These are phyloP conservation scores for Phytophthora citricola DNA, from an alignment of 352 stramenopile genomes.

Conservation along the genomic window DNA sequence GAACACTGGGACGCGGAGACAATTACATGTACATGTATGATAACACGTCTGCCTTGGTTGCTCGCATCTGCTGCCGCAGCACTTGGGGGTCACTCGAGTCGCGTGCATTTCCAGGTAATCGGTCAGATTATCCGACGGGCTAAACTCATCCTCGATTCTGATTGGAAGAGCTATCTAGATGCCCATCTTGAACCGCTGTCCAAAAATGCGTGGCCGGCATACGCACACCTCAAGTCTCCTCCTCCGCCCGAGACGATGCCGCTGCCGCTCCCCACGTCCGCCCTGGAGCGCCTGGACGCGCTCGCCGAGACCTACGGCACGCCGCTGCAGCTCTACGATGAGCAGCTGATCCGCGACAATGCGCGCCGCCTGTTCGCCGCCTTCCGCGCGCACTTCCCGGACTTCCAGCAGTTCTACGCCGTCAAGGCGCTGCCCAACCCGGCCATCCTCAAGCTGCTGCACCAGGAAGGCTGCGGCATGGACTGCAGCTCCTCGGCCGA, in stretches of 20 bases:
- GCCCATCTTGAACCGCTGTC: neutral
- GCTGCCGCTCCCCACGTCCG: constrained; percentile 52
- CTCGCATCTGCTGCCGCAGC: no score
- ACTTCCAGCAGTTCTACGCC: constrained; percentile 90
- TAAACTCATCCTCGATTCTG: constrained; percentile 23
- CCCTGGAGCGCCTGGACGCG: constrained; percentile 62
- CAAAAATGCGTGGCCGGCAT: constrained; percentile 20
- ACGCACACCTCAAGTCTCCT: constrained; percentile 25
- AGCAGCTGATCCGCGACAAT: constrained; percentile 85
- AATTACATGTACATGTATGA: no score
- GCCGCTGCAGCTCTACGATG: constrained; percentile 90
- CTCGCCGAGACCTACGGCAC: constrained; percentile 83
- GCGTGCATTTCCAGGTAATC: no score
- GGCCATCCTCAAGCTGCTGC: constrained; percentile 85
- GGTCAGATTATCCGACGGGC: constrained; percentile 4
- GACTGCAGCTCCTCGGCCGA: constrained; percentile 90
- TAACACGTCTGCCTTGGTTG: no score
- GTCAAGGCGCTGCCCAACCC: constrained; percentile 92
- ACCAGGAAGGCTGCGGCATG: constrained; percentile 88
- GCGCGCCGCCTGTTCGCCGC: constrained; percentile 67
- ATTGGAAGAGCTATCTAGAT: constrained; percentile 31
- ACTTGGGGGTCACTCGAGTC: no score
- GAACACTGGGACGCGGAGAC: no score
- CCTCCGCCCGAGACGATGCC: constrained; percentile 43
- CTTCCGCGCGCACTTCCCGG: constrained; percentile 80